Base-by-base conservation (phyloP, 805 yeast species). In the Saccharomycopsis capsularis region DNA sequence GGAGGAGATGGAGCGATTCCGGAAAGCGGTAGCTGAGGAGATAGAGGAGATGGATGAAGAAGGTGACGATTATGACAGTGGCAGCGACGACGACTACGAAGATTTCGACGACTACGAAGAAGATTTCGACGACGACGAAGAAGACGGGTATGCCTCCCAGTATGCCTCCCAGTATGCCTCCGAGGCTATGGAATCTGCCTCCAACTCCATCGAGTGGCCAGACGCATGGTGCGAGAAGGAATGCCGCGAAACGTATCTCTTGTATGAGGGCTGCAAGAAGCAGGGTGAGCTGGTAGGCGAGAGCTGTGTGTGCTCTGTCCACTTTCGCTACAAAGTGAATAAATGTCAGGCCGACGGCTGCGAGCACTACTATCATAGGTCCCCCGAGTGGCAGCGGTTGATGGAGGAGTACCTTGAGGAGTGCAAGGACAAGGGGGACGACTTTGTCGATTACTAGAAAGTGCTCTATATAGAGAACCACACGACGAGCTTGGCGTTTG, bases 341-440 rank as follows among this genome's bases (percentile, higher is more conserved):
- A 54, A 52, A 25, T 54, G 57, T 32, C 46, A 38, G 37, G 51
- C 55, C 6, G 57, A 52, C 35, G 55, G 57, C 3, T 54, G 56
- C 21, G 51, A 45, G 25, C 34, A 43, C 18, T 48, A 44, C 32
- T 54, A 51, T 35, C 35, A 45, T 5, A 22, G 37, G 23, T 16
- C 30, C 15, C 41, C 42, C 23, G 22, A 36, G 15, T 54, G 55
- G 55, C 53, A 54, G 25, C 24, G 46, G 18, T 29, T 43, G 3
- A 51, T 54, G 46, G 56, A 46, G 25, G 21, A 34, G 13, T 54
- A 51, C 22, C 38, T 37, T 11, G 56, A 44, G 29, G 53, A 54
- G 22, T 53, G 56, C 23, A 36, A 23, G 15, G 54, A 47, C 39
- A 50, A 50, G 22, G 56, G 53, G 19, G 51, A 48, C 22, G 56